Evolutionary conservation across 768 basidiomycete genomes (phyloP), one percentile per base, ranked within the genome.

Genomic region (Suillus decipiens): DNA sequence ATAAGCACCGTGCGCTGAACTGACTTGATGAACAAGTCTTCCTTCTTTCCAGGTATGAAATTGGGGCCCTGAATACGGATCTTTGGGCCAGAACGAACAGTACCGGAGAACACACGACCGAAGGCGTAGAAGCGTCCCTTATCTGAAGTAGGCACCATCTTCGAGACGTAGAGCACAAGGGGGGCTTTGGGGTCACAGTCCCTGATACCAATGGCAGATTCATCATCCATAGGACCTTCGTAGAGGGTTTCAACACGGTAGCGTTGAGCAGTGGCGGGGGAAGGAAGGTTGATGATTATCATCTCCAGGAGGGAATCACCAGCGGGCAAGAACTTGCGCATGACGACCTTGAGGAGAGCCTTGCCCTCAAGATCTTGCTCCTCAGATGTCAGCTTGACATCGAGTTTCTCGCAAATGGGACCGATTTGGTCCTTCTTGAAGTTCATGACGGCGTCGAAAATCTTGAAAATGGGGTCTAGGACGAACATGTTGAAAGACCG

Each of bases 81-180:
- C 82, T 99, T 99, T 74, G 97, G 97, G 61, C 97, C 97, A 62
- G 97, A 87, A 69, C 87, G 89, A 74, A 99, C 95, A 66, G 95
- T 99, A 74, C 97, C 97, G 67, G 97, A 93, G 86, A 99, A 99
- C 82, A 99, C 90, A 86, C 97, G 97, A 79, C 97, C 97, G 79
- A 99, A 99, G 65, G 97, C 97, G 80, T 99, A 99, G 92, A 99
- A 99, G 65, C 97, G 95, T 73, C 97, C 97, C 82, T 99, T 99
- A 80, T 99, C 97, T 70, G 97, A 97, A 47, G 97, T 98, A 66
- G 97, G 97, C 72, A 99, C 97, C 97, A 99, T 99, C 89, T 99
- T 99, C 69, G 97, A 99, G 81, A 99, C 84, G 80, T 99, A 99
- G 67, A 96, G 87, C 74, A 99, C 95, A 66, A 99, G 90, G 67